A percentile compares a stretch with the other conserved stretches of the same genome.
These are phyloP conservation scores for Crithidia acanthocephali DNA, from an alignment of 208 protist species.

Conservation along the genomic window DNA sequence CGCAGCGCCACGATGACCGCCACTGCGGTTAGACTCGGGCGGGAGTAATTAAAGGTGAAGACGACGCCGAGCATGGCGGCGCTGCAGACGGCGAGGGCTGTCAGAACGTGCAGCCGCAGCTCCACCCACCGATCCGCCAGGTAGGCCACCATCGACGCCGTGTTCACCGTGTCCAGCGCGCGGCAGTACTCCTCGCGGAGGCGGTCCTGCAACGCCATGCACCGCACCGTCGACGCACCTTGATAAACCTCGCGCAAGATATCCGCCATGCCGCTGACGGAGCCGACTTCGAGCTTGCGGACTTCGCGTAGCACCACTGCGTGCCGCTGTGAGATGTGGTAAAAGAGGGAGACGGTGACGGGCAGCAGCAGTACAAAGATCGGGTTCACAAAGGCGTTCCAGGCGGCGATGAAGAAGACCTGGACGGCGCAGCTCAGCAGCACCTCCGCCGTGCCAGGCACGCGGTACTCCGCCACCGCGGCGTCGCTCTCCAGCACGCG, in stretches of 20 bases:
- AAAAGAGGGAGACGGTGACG: slow-evolving; percentile 46
- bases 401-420: slow-evolving; percentile 44
- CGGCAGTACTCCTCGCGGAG: slow-evolving; percentile 77
- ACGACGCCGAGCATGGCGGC: slow-evolving; percentile 56
- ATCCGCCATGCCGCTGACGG: slow-evolving; percentile 45
- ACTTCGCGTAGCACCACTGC: slow-evolving; percentile 54
- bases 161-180: slow-evolving; percentile 66
- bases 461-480: slow-evolving; percentile 42
- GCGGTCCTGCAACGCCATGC: slow-evolving; percentile 56
- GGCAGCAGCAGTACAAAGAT: slow-evolving; percentile 64
- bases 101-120: slow-evolving; percentile 56
- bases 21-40: slow-evolving; percentile 53
- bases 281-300: slow-evolving; percentile 58
- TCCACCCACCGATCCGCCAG: slow-evolving; percentile 66
- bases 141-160: slow-evolving; percentile 54
- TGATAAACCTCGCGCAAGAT: slow-evolving; percentile 62
- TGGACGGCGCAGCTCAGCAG: slow-evolving; percentile 49
- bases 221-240: slow-evolving; percentile 59
- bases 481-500: slow-evolving; percentile 58
- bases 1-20: slow-evolving; percentile 53
- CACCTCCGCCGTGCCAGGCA: slow-evolving; percentile 47
- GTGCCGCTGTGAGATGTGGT: slow-evolving; percentile 50
- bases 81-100: slow-evolving; percentile 44
- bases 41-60: slow-evolving; percentile 39
- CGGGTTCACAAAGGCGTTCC: slow-evolving; percentile 57